phyloP scores from a whole-genome alignment of 2,329 filamentous ascomycete genomes.

The Fusarium udum region DNA sequence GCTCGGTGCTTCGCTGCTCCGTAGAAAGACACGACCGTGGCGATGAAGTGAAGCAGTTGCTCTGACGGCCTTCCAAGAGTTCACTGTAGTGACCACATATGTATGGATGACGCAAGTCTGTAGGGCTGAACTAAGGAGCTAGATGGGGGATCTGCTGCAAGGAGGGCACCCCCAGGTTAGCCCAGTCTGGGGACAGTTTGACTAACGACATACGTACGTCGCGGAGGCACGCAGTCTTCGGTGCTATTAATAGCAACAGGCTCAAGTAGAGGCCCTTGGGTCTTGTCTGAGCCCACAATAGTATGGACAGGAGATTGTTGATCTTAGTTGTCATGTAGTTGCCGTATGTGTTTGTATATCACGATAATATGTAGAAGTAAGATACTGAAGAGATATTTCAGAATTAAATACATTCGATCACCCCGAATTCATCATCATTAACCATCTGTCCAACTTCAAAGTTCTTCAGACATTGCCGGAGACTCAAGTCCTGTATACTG shows the following conservation, averaged over 20 bases:
- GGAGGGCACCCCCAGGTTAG: not conserved
- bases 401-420: not conserved
- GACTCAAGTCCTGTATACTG: conserved; percentile 25
- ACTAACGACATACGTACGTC: not conserved
- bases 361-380: not conserved
- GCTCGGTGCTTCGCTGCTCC: not conserved
- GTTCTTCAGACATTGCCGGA: too few relatives aligned
- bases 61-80: not conserved
- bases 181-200: not conserved
- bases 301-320: not conserved
- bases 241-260: not conserved
- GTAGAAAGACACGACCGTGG: not conserved
- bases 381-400: not conserved
- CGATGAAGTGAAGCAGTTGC: not conserved
- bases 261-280: not conserved
- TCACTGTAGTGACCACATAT: not conserved
- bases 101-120: not conserved
- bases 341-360: not conserved
- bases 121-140: conserved; percentile 3
- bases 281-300: not conserved
- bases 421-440: not conserved
- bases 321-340: not conserved
- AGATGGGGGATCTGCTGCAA: not conserved
- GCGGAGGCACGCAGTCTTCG: not conserved
- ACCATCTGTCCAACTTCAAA: not conserved